Conservation (phyloP, 2,329 filamentous ascomycete genomes). For the Didymella sp. region DNA sequence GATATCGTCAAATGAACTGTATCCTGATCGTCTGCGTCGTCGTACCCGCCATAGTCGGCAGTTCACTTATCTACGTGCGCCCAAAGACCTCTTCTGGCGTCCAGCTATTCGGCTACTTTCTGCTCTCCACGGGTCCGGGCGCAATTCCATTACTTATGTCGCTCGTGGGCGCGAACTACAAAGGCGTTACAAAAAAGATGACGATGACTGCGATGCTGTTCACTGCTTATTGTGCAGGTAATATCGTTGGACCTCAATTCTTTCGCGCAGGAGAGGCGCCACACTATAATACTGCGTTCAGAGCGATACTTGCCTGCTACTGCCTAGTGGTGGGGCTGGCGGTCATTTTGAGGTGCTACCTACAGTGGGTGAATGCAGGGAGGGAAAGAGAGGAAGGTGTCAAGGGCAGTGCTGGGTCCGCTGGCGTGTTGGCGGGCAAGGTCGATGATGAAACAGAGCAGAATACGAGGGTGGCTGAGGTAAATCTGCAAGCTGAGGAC, state of each 20-base stretch:
- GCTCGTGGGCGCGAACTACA: slow-evolving; percentile 12
- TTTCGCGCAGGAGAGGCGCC: slow-evolving; percentile 1
- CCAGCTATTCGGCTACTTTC: slow-evolving; percentile 11
- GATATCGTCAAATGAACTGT: slow-evolving; percentile 10
- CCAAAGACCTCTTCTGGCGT: slow-evolving; percentile 4
- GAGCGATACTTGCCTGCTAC: slow-evolving; percentile 26
- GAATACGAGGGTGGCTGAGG: slow-evolving; percentile 5
- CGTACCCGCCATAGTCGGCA: slow-evolving; percentile 8
- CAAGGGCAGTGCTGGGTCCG: slow-evolving; percentile 29
- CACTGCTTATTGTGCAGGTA: slow-evolving; percentile 8
- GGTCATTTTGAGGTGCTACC: slow-evolving; percentile 25
- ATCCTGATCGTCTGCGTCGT: slow-evolving; percentile 10
- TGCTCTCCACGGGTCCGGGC: slow-evolving; percentile 4
- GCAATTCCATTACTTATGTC: slow-evolving; percentile 11
- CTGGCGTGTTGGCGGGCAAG: slow-evolving; percentile 29
- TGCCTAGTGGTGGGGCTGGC: slow-evolving; percentile 44
- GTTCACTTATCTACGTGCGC: slow-evolving; percentile 8
- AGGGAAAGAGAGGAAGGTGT: slow-evolving; percentile 29
- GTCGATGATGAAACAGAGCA: slow-evolving; percentile 7
- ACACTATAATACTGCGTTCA: slow-evolving; percentile 12
- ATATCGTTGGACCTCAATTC: slow-evolving; percentile 14
- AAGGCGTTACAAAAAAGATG: slow-evolving; percentile 12
- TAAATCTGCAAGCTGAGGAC: slow-evolving; percentile 29
- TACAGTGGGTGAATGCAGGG: slow-evolving; percentile 31
- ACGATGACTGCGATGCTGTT: slow-evolving; percentile 9